Evolutionary conservation across 805 yeast species (phyloP).

Genomic region (Pichia paraexigua): DNA sequence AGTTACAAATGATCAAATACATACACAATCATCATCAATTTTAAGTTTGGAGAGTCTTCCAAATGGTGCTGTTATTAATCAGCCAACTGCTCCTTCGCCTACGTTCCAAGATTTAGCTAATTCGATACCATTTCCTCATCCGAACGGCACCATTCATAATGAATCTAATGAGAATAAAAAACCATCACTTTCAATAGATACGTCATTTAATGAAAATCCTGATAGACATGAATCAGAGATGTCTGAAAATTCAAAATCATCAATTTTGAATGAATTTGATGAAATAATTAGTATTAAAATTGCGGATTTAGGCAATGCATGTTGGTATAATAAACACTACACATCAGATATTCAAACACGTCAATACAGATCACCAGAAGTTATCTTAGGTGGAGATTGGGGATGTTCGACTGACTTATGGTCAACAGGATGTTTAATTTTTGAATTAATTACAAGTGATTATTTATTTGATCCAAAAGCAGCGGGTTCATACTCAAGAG

Average conservation of each 20-base stretch:
- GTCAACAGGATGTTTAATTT: constrained; percentile 52
- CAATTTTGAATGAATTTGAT: constrained; percentile 21
- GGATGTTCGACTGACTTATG: constrained; percentile 57
- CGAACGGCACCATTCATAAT: background rate
- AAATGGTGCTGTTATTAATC: background rate
- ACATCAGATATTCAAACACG: constrained; percentile 64
- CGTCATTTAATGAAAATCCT: background rate
- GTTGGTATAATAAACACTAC: constrained; percentile 55
- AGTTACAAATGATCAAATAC: background rate
- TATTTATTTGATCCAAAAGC: constrained; percentile 53
- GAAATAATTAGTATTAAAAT: constrained; percentile 41
- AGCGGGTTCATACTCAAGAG: constrained; percentile 39
- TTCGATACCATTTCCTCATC: constrained; percentile 6
- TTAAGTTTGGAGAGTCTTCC: background rate
- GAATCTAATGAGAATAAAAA: background rate
- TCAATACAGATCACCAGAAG: constrained; percentile 61
- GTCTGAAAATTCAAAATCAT: background rate
- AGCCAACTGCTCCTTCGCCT: background rate
- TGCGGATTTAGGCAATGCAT: constrained; percentile 66
- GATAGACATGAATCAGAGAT: background rate
- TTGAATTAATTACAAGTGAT: constrained; percentile 56
- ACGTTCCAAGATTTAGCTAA: background rate
- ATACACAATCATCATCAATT: background rate
- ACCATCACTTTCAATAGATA: constrained; percentile 1
- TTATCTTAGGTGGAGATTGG: constrained; percentile 50